Percentiles rank a stretch among this genome's conserved stretches.
These are phyloP conservation scores for Ogataea thermomethanolica DNA, from an alignment of 805 yeast genomes.

Conservation along the genomic window DNA sequence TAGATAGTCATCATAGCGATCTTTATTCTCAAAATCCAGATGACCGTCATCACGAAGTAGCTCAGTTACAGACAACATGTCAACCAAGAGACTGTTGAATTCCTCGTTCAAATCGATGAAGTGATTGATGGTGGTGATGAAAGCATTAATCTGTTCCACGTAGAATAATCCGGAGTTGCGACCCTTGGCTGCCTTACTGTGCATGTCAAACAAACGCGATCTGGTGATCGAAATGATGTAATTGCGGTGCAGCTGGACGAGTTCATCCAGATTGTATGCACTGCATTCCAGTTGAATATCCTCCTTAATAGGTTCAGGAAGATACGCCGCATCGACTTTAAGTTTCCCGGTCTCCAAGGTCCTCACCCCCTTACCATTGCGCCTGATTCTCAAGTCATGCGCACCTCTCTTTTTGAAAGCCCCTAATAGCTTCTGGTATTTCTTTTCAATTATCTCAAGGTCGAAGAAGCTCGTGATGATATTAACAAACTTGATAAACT, in stretches of 20 bases:
- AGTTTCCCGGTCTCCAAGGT: constrained; percentile 13
- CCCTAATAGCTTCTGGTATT: constrained; percentile 28
- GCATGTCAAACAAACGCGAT: constrained; percentile 34
- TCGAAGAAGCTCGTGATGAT: constrained; percentile 40
- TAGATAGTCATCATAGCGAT: constrained; percentile 22
- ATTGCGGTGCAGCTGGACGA: constrained; percentile 34
- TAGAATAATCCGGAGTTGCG: constrained; percentile 37
- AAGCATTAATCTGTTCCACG: constrained; percentile 39
- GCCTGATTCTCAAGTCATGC: constrained; percentile 12
- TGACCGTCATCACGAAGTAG: constrained; percentile 17
- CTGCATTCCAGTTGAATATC: constrained; percentile 15
- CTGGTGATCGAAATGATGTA: constrained; percentile 37
- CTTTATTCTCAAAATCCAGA: constrained; percentile 24
- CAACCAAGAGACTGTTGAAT: constrained; percentile 34
- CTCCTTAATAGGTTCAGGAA: not conserved
- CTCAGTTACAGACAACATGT: constrained; percentile 32
- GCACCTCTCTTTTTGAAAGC: constrained; percentile 16
- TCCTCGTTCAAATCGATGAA: constrained; percentile 39
- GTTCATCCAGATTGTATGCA: constrained; percentile 47
- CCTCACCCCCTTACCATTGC: constrained; percentile 19
- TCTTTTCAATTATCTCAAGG: constrained; percentile 45
- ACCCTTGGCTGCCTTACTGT: constrained; percentile 30
- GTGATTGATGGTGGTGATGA: constrained; percentile 36
- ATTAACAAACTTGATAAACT: constrained; percentile 40
- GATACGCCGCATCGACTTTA: constrained; percentile 10